phyloP scores from a whole-genome alignment of 2,329 filamentous ascomycete species.

The Escovopsis sp. region DNA sequence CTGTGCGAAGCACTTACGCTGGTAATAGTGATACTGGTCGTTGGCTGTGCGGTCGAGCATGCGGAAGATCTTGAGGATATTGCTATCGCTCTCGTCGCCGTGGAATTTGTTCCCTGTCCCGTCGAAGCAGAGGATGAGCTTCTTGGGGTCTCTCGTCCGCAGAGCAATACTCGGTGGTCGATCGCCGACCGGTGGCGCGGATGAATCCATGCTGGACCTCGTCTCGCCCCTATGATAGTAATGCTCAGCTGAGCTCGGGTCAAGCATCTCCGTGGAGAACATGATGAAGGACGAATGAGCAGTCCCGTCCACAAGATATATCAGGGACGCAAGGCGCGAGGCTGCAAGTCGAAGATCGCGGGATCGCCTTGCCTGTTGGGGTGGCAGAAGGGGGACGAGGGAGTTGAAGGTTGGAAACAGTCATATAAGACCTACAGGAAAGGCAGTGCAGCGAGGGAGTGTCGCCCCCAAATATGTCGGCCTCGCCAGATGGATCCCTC shows the following conservation, averaged over 20 bases:
- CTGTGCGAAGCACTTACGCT: slow-evolving; percentile 28
- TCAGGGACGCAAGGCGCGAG: no score
- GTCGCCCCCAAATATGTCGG: no score
- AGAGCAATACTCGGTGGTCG: slow-evolving; percentile 4
- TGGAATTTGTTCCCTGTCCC: slow-evolving; percentile 51
- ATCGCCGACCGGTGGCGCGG: slow-evolving; percentile 3
- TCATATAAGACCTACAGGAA: no score
- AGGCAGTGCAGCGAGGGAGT: no score
- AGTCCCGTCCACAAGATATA: no score
- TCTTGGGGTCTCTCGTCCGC: slow-evolving; percentile 17
- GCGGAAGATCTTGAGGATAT: slow-evolving; percentile 56
- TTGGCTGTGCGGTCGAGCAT: slow-evolving; percentile 50
- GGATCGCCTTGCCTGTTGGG: no score
- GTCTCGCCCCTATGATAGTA: background rate
- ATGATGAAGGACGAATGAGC: background rate
- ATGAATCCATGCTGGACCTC: slow-evolving; percentile 3
- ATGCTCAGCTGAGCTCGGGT: slow-evolving; percentile 6
- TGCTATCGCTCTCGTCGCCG: slow-evolving; percentile 47
- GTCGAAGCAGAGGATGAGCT: slow-evolving; percentile 47
- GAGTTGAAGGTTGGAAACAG: no score
- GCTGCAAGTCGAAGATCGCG: no score
- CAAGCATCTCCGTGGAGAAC: slow-evolving; percentile 4
- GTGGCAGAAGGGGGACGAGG: no score
- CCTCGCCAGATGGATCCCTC: no score
- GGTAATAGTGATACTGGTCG: slow-evolving; percentile 50